phyloP scores from a whole-genome alignment of 345 rosid genomes.

The Excoecaria agallocha region DNA sequence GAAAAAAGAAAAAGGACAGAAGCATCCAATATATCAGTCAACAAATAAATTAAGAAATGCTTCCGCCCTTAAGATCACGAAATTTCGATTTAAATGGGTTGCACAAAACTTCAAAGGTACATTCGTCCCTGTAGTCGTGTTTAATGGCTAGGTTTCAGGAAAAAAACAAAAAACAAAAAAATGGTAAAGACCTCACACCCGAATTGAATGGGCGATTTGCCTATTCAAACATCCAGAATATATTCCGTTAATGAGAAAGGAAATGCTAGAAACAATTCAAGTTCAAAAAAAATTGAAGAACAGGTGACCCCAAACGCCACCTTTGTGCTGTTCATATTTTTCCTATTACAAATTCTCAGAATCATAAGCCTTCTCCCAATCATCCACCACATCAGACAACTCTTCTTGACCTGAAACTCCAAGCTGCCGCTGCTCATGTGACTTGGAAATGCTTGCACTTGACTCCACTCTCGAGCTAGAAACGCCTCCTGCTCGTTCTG shows the following conservation, averaged over 20 bases:
- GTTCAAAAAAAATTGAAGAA: background rate
- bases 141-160: background rate
- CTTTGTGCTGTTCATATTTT: background rate
- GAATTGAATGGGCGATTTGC: background rate
- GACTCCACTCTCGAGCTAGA: constrained; percentile 28
- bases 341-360: constrained; percentile 22
- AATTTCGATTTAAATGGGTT: background rate
- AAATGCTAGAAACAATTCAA: background rate
- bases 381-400: constrained; percentile 57
- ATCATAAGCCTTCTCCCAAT: constrained; percentile 87
- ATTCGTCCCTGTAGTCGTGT: background rate
- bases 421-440: constrained; percentile 30
- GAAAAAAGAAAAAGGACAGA: no score
- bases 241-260: no score
- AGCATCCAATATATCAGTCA: no score
- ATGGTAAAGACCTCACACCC: background rate
- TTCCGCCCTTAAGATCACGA: background rate
- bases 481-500: constrained; percentile 14
- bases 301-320: background rate
- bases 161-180: background rate
- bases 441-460: constrained; percentile 28
- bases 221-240: background rate
- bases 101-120: background rate
- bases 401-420: constrained; percentile 28
- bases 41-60: no score